These are phyloP conservation scores for Drosera spatulata DNA, from an alignment of 179 eudicot species.

Conservation along the genomic window DNA sequence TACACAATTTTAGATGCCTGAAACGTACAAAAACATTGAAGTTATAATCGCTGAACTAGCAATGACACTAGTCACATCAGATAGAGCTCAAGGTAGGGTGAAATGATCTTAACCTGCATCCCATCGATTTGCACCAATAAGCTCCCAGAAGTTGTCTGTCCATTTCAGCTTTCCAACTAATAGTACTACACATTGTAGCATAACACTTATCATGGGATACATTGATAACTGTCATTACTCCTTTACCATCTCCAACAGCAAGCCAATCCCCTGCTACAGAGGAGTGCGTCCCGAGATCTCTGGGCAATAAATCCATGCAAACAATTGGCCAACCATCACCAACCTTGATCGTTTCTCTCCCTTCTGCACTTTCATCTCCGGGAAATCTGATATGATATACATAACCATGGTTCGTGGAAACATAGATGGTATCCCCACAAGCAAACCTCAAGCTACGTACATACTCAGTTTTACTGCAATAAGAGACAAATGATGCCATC, in stretches of 20 bases:
- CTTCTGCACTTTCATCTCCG: constrained; percentile 39
- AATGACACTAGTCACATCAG: neutral
- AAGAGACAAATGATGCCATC: neutral
- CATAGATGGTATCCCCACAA: constrained; percentile 64
- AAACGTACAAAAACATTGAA: no score
- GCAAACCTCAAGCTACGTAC: constrained; percentile 83
- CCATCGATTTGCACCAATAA: constrained; percentile 82
- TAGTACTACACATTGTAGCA: constrained; percentile 29
- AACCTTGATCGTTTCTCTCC: constrained; percentile 58
- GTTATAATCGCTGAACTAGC: neutral
- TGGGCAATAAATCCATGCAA: constrained; percentile 71
- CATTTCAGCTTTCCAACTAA: constrained; percentile 76
- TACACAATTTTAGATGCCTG: no score
- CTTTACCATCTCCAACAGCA: constrained; percentile 96
- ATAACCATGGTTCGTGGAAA: constrained; percentile 91
- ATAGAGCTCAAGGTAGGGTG: neutral
- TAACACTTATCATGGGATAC: constrained; percentile 24
- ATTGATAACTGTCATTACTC: constrained; percentile 48
- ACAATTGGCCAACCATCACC: constrained; percentile 62
- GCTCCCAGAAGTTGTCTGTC: constrained; percentile 87
- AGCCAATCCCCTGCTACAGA: constrained; percentile 55
- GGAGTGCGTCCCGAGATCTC: constrained; percentile 21
- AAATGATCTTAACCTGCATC: constrained; percentile 37
- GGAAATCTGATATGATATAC: constrained; percentile 54
- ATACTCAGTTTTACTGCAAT: constrained; percentile 94